Evolutionary conservation across 2,329 filamentous ascomycete genomes (phyloP), one percentile per base, ranked within the genome.

Genomic region (Alternaria triticina): DNA sequence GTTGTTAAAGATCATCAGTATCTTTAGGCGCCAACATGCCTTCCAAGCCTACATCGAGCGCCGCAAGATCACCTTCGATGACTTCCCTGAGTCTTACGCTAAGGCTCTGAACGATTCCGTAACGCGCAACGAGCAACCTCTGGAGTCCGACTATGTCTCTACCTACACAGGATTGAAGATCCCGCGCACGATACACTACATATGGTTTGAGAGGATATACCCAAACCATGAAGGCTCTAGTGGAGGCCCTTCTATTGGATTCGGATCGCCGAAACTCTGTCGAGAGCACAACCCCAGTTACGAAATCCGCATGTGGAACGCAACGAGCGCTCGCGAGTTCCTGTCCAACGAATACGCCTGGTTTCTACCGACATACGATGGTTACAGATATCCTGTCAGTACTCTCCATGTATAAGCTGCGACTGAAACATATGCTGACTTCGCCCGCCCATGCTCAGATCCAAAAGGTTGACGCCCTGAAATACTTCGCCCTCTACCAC

Each of bases 401-500:
- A 40, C n/a, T 40, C 33, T 10, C 4, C 33, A 0, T n/a, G 33
- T 40, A 40, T 0, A 0, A 40, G 0, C 15, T 40, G 33, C n/a
- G 2, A 40, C 0, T 40, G 36, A 0, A 1, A 40, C 36, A 0
- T 40, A 40, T 40, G 0, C n/a, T 40, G n/a, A 40, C 36, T 40
- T 40, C 3, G 0, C 3, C 36, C 5, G 1, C 1, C 36, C 2
- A 3, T n/a, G 15, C 2, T 40, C 1, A 40, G 36, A 75, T 75
- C 23, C 71, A 75, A 54, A 66, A 67, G 13, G 64, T 72, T n/a
- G 72, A 75, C 30, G 70, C 70, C 6, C 50, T 74, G 20, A 70
- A 72, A 46, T 75, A 75, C 52, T 72, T 74, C 45, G 65, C 64
- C 11, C 67, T 75, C 1, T 69, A 62, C 33, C 70, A 74, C 44